Conservation (phyloP, 257 asterid species). For the Nicotiana noctiflora region DNA sequence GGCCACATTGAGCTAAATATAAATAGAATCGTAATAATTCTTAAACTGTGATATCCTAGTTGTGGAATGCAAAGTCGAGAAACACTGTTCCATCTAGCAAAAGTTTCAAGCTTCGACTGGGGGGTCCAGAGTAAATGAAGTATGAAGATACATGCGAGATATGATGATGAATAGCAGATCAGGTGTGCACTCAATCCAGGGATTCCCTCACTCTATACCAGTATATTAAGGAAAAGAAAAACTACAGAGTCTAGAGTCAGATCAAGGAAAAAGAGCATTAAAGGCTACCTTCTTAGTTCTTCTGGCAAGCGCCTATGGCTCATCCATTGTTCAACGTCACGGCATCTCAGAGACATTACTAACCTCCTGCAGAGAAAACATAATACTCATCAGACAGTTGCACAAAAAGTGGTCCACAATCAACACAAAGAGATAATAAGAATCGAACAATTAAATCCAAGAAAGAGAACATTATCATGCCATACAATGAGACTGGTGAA, state of each 20-base stretch:
- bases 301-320: slow-evolving; percentile 83
- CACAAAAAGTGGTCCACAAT: background rate
- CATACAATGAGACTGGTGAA: background rate
- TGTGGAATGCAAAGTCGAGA: background rate
- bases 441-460: background rate
- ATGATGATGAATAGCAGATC: background rate
- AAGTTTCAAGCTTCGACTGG: background rate
- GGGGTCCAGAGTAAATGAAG: background rate
- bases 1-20: background rate
- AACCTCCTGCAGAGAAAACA: slow-evolving; percentile 46
- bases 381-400: background rate
- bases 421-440: background rate
- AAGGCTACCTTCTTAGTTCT: slow-evolving; percentile 52
- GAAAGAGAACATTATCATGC: background rate
- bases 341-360: slow-evolving; percentile 76
- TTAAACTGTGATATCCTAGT: background rate
- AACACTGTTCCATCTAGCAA: background rate
- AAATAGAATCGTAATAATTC: background rate
- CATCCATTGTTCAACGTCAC: slow-evolving; percentile 98
- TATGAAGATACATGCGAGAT: background rate
- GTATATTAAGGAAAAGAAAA: background rate
- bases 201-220: background rate
- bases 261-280: background rate
- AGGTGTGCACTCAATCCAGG: background rate
- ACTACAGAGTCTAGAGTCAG: background rate